Percentiles rank a stretch among this genome's conserved stretches.
Conservation (phyloP, 2,329 filamentous ascomycete genomes). For the Rhytidhysteron rufulum region DNA sequence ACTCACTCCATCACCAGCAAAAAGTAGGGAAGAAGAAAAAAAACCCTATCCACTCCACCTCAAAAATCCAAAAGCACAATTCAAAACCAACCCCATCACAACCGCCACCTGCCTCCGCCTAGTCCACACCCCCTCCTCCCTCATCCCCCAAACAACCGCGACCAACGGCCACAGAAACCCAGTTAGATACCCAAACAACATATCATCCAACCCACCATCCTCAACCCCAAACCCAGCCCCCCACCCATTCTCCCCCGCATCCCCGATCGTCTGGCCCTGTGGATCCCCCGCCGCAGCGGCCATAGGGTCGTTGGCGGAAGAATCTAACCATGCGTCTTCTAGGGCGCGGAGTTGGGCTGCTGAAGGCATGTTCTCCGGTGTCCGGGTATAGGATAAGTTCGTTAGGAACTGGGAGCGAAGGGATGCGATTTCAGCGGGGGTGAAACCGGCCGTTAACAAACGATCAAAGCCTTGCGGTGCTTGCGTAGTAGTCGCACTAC, state of each 20-base stretch:
- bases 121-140: slow-evolving; percentile 85
- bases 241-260: slow-evolving; percentile 39
- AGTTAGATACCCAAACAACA: slow-evolving; percentile 82
- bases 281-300: slow-evolving; percentile 35
- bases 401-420: slow-evolving; percentile 85
- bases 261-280: slow-evolving; percentile 32
- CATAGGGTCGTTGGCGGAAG: slow-evolving; percentile 43
- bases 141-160: slow-evolving; percentile 76
- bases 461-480: slow-evolving; percentile 83
- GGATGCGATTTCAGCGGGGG: slow-evolving; percentile 73
- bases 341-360: slow-evolving; percentile 70
- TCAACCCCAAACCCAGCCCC: slow-evolving; percentile 52
- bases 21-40: too few relatives aligned
- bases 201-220: slow-evolving; percentile 70
- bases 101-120: slow-evolving; percentile 83
- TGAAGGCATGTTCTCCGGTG: slow-evolving; percentile 83
- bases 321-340: slow-evolving; percentile 89
- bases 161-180: slow-evolving; percentile 95
- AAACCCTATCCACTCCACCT: slow-evolving; percentile 46
- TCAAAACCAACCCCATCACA: slow-evolving; percentile 76
- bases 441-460: slow-evolving; percentile 76
- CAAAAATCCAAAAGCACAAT: slow-evolving; percentile 71
- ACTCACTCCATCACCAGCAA: too few relatives aligned
- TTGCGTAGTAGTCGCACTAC: slow-evolving; percentile 43
- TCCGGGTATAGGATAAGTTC: slow-evolving; percentile 76